Conservation (phyloP, 805 yeast genomes). For the Cyberlindnera amylophila region DNA sequence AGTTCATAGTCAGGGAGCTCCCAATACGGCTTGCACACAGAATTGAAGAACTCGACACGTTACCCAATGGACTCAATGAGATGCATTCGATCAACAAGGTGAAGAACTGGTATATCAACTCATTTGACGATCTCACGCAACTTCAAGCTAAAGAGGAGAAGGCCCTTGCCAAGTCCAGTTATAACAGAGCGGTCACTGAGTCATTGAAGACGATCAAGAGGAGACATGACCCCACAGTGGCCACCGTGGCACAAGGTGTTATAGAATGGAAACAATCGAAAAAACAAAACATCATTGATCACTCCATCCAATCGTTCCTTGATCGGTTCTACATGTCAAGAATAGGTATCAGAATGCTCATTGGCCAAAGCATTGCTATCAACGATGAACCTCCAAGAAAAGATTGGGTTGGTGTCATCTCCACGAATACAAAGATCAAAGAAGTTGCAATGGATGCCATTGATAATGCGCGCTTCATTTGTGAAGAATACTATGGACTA, state of each 20-base stretch:
- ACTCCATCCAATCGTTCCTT: slow-evolving; percentile 72
- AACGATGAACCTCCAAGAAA: slow-evolving; percentile 59
- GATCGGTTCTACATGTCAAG: slow-evolving; percentile 88
- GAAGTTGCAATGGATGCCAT: slow-evolving; percentile 85
- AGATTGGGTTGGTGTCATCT: slow-evolving; percentile 85
- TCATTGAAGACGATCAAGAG: slow-evolving; percentile 67
- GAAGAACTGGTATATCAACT: slow-evolving; percentile 86
- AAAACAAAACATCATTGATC: slow-evolving; percentile 51
- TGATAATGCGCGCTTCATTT: slow-evolving; percentile 84
- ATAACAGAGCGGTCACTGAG: slow-evolving; percentile 63
- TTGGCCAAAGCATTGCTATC: slow-evolving; percentile 90
- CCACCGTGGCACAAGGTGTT: slow-evolving; percentile 89
- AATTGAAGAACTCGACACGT: slow-evolving; percentile 75
- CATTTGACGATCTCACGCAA: slow-evolving; percentile 76
- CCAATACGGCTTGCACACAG: slow-evolving; percentile 85
- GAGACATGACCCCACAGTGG: slow-evolving; percentile 89
- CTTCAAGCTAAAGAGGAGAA: slow-evolving; percentile 29
- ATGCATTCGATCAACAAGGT: slow-evolving; percentile 77
- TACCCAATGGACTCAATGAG: slow-evolving; percentile 70
- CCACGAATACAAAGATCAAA: slow-evolving; percentile 77
- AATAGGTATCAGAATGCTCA: slow-evolving; percentile 88
- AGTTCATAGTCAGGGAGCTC: slow-evolving; percentile 79
- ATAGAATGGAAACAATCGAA: slow-evolving; percentile 74
- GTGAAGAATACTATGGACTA: slow-evolving; percentile 86
- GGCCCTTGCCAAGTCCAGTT: slow-evolving; percentile 63